These are phyloP conservation scores for Rhizopogon salebrosus DNA, from an alignment of 768 basidiomycete species.

Conservation along the genomic window DNA sequence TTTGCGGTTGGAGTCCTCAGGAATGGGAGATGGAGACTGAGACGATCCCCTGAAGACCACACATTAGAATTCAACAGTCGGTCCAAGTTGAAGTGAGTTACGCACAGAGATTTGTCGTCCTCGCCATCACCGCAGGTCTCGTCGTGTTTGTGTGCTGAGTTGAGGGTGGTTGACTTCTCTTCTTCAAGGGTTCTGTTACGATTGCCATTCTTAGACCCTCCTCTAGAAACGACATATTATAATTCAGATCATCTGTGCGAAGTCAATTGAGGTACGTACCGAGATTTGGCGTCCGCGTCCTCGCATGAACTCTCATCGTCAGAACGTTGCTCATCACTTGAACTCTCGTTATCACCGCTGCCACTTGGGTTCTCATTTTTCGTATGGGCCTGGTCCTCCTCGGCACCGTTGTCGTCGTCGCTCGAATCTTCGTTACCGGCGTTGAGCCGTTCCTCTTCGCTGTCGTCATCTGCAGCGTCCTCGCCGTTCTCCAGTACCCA, in stretches of 20 bases:
- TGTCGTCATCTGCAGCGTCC: background rate
- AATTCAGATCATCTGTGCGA: background rate
- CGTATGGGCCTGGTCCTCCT: background rate
- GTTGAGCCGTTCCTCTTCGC: background rate
- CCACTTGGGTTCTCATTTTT: background rate
- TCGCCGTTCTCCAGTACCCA: slow-evolving; percentile 5
- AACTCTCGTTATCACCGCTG: background rate
- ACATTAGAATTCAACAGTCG: background rate
- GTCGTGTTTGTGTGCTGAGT: background rate
- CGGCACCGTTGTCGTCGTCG: slow-evolving; percentile 1
- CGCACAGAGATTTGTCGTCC: background rate
- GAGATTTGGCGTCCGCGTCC: background rate
- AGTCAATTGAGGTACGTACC: background rate
- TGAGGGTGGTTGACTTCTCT: background rate
- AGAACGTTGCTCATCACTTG: background rate
- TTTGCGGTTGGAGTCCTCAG: background rate
- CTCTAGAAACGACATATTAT: background rate
- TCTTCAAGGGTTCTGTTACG: background rate
- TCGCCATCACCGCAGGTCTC: background rate
- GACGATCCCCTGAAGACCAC: background rate
- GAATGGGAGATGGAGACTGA: background rate
- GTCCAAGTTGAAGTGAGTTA: background rate
- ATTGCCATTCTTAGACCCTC: background rate
- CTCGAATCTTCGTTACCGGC: background rate
- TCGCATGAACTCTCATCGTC: background rate